phyloP scores from a whole-genome alignment of 441 rosid genomes.

The Omphalea diandra region DNA sequence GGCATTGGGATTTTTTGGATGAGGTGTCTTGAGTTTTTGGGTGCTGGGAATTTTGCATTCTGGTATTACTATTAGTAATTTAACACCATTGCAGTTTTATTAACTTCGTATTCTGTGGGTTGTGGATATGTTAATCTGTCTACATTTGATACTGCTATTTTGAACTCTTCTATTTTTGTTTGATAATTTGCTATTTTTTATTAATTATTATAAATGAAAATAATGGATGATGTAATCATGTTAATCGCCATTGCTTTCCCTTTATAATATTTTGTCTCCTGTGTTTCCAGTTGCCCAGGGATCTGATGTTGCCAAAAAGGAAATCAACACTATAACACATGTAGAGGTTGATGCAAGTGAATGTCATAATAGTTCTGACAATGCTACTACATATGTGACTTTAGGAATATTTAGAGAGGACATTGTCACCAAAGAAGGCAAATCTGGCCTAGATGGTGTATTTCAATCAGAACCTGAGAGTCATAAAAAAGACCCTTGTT shows the following conservation, averaged over 20 bases:
- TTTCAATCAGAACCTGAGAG: constrained; percentile 31
- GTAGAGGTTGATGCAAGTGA: constrained; percentile 40
- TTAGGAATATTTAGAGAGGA: constrained; percentile 24
- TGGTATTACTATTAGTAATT: too few relatives aligned
- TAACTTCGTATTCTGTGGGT: background rate
- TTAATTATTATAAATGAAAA: background rate
- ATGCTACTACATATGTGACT: constrained; percentile 21
- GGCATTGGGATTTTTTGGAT: too few relatives aligned
- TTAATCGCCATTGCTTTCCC: background rate
- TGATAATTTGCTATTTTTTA: background rate
- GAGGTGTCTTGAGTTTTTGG: too few relatives aligned
- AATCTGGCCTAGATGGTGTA: constrained; percentile 25
- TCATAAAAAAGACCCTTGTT: constrained; percentile 29
- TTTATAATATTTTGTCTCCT: constrained; percentile 4
- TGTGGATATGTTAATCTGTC: background rate
- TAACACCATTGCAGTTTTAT: too few relatives aligned
- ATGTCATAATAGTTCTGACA: constrained; percentile 36
- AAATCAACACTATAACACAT: constrained; percentile 30
- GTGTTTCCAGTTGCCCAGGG: constrained; percentile 45
- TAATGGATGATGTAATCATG: background rate
- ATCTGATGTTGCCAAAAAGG: constrained; percentile 33
- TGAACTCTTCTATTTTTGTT: background rate
- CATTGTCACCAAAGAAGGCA: constrained; percentile 30
- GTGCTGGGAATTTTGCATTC: too few relatives aligned
- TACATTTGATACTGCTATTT: background rate